Conservation (phyloP, 2,329 filamentous ascomycete species). For the Intubia oerlemansii region DNA sequence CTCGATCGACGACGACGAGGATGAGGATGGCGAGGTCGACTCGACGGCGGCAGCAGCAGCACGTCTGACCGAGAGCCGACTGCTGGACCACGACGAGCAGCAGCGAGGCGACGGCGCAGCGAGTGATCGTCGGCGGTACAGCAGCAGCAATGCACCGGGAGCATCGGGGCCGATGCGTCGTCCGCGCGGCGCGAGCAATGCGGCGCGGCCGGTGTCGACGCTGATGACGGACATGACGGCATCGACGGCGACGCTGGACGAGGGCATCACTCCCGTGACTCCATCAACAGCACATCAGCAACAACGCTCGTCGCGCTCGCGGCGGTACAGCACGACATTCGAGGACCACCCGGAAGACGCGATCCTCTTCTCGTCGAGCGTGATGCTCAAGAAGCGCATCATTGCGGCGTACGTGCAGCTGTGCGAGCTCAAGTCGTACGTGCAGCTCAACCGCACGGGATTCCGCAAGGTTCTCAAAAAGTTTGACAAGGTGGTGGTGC, state of each 20-base stretch:
- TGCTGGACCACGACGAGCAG: conserved; percentile 4
- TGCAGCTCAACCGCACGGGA: conserved; percentile 88
- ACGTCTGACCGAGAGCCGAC: conserved; percentile 23
- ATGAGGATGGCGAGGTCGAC: conserved; percentile 16
- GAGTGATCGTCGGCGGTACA: conserved; percentile 20
- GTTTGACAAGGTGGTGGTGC: conserved; percentile 88
- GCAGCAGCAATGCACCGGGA: conserved; percentile 8
- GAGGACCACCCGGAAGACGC: conserved; percentile 65
- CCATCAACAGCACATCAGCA: too few species aligned
- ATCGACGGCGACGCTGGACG: conserved; percentile 32
- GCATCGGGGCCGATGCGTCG: not conserved
- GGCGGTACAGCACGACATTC: conserved; percentile 43
- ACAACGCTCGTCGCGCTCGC: too few species aligned
- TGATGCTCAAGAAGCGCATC: conserved; percentile 83
- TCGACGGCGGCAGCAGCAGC: conserved; percentile 30
- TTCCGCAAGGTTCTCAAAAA: conserved; percentile 96
- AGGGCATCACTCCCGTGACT: too few species aligned
- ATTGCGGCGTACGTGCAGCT: conserved; percentile 76
- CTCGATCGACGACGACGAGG: conserved; percentile 33
- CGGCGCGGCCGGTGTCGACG: conserved; percentile 7
- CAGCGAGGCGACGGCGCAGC: too few species aligned
- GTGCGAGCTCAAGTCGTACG: conserved; percentile 88
- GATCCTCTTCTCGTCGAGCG: conserved; percentile 41
- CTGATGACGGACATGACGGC: conserved; percentile 33
- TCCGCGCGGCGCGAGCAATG: not conserved